Conservation (phyloP, 2,329 filamentous ascomycete genomes). For the Aspergillus tanneri region DNA sequence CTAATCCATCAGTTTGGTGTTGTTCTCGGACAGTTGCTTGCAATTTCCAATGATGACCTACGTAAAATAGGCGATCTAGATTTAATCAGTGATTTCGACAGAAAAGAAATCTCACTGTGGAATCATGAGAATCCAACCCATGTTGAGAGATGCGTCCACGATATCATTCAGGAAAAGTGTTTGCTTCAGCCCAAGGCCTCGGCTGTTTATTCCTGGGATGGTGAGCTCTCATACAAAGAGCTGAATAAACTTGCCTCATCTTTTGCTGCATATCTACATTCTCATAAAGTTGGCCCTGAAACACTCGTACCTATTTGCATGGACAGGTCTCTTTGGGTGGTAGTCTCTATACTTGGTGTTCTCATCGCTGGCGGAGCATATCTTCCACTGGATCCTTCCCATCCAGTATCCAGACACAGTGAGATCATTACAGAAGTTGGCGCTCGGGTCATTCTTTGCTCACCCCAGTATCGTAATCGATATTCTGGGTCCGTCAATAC, state of each 20-base stretch:
- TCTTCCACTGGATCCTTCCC: slow-evolving; percentile 36
- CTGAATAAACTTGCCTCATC: slow-evolving; percentile 30
- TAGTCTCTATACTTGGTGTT: slow-evolving; percentile 34
- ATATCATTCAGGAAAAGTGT: slow-evolving; percentile 31
- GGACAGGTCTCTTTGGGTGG: slow-evolving; percentile 37
- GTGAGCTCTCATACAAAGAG: slow-evolving; percentile 33
- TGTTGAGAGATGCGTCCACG: slow-evolving; percentile 34
- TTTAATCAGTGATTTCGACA: slow-evolving; percentile 35
- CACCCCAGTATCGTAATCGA: slow-evolving; percentile 31
- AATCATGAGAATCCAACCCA: slow-evolving; percentile 27
- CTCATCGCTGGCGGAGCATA: slow-evolving; percentile 37
- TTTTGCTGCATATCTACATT: slow-evolving; percentile 32
- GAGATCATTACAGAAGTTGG: slow-evolving; percentile 34
- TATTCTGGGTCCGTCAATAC: slow-evolving; percentile 31
- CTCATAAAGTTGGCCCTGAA: slow-evolving; percentile 34
- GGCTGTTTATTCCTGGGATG: slow-evolving; percentile 40
- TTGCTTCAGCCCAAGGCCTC: slow-evolving; percentile 27
- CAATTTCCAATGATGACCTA: slow-evolving; percentile 21
- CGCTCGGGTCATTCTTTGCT: slow-evolving; percentile 34
- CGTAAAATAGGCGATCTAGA: slow-evolving; percentile 31
- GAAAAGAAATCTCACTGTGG: slow-evolving; percentile 32
- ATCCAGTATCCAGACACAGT: slow-evolving; percentile 34
- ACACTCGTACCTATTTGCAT: slow-evolving; percentile 35
- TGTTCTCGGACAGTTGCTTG: slow-evolving; percentile 36
- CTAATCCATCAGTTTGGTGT: slow-evolving; percentile 54